Evolutionary conservation across 768 basidiomycete species (phyloP), one percentile per base, ranked within the genome.

Genomic region (Hemileccinum impolitum): DNA sequence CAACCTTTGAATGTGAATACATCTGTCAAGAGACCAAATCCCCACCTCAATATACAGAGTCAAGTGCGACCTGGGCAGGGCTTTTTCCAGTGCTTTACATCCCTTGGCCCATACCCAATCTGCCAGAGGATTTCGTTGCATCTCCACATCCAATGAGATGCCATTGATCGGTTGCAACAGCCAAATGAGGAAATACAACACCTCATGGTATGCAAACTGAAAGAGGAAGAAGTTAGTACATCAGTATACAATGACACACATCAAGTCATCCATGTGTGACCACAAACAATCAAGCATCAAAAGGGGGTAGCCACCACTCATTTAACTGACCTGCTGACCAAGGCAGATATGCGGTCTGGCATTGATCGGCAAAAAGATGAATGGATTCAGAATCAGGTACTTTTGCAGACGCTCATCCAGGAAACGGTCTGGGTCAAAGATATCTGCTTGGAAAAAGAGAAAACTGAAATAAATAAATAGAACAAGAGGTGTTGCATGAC

Each of bases 291-390:
- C 28, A 12, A 30, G 28, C 28, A 30, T 30, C 28, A 30, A 9
- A 30, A 9, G 11, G 28, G 28, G 28, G 28, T 23, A 6, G 9
- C 9, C 9, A 9, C 9, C 28, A 30, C 11, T 30, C 2, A 85
- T 69, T 30, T 9, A 8, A 30, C 28, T 30, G 28, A 30, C 65
- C 63, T 75, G 74, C 52, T 77, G 75, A 1, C 77, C 84, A 9
- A 83, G 71, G 48, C 84, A 85, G 51, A 83, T 80, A 11, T 84
- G 71, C 6, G 83, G 84, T 1, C 81, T 84, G 1, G 81, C 82
- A 50, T 84, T 84, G 68, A 85, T 85, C 0, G 84, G 83, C 6
- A 80, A 65, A 63, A 86, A 86, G 52, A 87, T 85, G 70, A 79
- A 84, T 1, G 83, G 82, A 51, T 84, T 84, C 3, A 74, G 72